Conservation (phyloP, 2,329 filamentous ascomycete genomes). For the Niveomyces coronatus region DNA sequence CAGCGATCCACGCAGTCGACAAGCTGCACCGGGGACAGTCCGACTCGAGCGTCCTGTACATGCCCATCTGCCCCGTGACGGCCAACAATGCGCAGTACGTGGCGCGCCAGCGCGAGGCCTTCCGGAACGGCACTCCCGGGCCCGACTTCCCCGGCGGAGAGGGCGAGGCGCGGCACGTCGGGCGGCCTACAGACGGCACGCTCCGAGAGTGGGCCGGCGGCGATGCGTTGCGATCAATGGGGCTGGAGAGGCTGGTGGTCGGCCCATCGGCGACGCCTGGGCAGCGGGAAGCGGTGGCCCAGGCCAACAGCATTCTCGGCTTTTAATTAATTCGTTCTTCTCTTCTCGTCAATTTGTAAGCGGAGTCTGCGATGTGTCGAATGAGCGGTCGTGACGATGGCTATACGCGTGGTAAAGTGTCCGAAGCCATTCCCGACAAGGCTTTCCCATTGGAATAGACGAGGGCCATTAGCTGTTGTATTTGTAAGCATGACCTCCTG, state of each 20-base stretch:
- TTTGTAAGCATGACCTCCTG: too few relatives aligned
- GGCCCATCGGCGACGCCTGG: constrained; percentile 20
- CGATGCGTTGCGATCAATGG: constrained; percentile 33
- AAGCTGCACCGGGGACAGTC: constrained; percentile 57
- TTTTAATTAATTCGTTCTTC: too few relatives aligned
- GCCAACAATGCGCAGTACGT: constrained; percentile 64
- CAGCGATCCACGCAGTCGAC: constrained; percentile 72
- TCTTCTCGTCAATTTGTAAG: too few relatives aligned
- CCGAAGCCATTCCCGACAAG: too few relatives aligned
- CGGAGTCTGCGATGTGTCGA: too few relatives aligned
- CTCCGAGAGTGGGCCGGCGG: constrained; percentile 22
- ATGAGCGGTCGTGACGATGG: too few relatives aligned
- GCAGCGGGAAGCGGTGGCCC: constrained; percentile 25
- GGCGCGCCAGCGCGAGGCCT: constrained; percentile 58
- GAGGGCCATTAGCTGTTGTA: too few relatives aligned
- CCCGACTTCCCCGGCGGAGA: constrained; percentile 64
- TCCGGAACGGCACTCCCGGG: constrained; percentile 54
- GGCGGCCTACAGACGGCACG: constrained; percentile 31
- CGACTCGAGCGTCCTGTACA: constrained; percentile 82
- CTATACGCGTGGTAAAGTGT: too few relatives aligned
- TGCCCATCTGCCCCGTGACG: constrained; percentile 76
- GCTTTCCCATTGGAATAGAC: too few relatives aligned
- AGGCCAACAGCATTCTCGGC: constrained; percentile 35
- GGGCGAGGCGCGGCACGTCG: constrained; percentile 50
- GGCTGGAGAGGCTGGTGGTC: constrained; percentile 29